Percentiles rank a stretch among this genome's conserved stretches.
These are phyloP conservation scores for Neurospora sp. DNA, from an alignment of 495 filamentous ascomycete species.

Conservation along the genomic window DNA sequence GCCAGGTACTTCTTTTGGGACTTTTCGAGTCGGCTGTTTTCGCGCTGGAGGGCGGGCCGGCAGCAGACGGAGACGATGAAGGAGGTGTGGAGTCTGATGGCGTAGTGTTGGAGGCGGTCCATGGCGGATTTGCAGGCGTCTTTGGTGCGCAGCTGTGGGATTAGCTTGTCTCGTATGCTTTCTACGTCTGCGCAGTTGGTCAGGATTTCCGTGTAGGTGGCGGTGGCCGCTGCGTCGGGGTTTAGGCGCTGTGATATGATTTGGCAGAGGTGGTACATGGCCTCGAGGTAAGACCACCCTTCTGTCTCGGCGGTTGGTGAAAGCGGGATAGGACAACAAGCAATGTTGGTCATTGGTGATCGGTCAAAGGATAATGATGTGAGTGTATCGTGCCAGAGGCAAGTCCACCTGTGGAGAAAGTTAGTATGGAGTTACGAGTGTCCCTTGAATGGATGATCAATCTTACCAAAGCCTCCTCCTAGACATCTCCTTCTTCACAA, in stretches of 20 bases:
- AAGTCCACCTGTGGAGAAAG: conserved; percentile 36
- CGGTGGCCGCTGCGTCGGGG: conserved; percentile 35
- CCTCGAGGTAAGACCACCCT: conserved; percentile 42
- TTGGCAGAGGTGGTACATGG: conserved; percentile 43
- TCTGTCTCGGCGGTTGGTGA: conserved; percentile 32
- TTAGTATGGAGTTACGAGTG: neutral
- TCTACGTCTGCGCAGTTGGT: conserved; percentile 38
- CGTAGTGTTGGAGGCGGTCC: conserved; percentile 44
- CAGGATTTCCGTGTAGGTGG: conserved; percentile 37
- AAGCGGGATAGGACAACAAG: conserved; percentile 36
- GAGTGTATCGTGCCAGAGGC: conserved; percentile 46
- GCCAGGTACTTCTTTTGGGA: conserved; percentile 37
- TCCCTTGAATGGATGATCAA: neutral
- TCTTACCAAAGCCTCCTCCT: conserved; percentile 35
- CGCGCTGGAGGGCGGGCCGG: conserved; percentile 40
- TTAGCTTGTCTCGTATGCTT: conserved; percentile 33
- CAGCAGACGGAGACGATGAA: conserved; percentile 47
- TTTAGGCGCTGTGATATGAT: conserved; percentile 41
- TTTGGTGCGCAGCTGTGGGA: conserved; percentile 34
- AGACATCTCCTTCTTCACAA: conserved; percentile 31
- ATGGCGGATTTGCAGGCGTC: conserved; percentile 44
- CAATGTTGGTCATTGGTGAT: conserved; percentile 42
- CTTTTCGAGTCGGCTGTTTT: conserved; percentile 26
- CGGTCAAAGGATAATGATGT: conserved; percentile 47
- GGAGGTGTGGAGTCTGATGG: conserved; percentile 42